phyloP scores from a whole-genome alignment of 2,329 filamentous ascomycete species.

The Aspergillus intermedius region DNA sequence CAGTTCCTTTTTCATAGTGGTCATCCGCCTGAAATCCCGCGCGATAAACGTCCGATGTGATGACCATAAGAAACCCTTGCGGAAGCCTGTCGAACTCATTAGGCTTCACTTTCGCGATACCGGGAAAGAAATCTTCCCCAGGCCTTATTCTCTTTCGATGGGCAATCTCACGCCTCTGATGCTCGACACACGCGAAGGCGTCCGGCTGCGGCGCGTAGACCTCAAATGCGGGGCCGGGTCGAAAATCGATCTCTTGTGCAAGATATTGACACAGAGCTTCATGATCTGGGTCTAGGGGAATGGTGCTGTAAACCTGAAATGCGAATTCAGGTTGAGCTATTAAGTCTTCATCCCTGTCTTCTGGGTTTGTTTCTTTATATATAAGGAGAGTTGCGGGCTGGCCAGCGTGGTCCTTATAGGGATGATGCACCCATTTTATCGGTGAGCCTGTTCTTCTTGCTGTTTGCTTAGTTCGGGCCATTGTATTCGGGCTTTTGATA shows the following conservation, averaged over 20 bases:
- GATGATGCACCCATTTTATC: not conserved
- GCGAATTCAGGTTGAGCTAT: not conserved
- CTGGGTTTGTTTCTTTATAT: not conserved
- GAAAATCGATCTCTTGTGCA: not conserved
- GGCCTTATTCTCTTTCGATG: conserved; percentile 2
- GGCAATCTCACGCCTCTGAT: conserved; percentile 9
- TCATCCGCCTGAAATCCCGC: not conserved
- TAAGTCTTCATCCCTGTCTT: not conserved
- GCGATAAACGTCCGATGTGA: not conserved
- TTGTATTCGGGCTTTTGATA: not conserved
- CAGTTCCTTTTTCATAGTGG: not conserved
- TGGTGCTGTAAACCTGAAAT: conserved; percentile 8
- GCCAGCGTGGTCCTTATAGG: not conserved
- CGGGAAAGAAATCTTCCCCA: conserved; percentile 1
- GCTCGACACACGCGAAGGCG: conserved; percentile 9
- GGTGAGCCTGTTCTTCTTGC: not conserved
- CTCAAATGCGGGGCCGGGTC: conserved; percentile 4
- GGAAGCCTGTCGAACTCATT: conserved; percentile 1
- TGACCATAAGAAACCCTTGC: not conserved
- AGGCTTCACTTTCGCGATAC: conserved; percentile 4
- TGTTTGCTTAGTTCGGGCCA: not conserved
- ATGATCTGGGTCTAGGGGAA: conserved; percentile 4
- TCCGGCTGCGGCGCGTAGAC: conserved; percentile 7
- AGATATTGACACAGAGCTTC: conserved; percentile 4
- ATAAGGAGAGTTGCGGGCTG: not conserved